Base-by-base conservation (phyloP, 2,329 filamentous ascomycete genomes). In the Ambrosiella beaveri region DNA sequence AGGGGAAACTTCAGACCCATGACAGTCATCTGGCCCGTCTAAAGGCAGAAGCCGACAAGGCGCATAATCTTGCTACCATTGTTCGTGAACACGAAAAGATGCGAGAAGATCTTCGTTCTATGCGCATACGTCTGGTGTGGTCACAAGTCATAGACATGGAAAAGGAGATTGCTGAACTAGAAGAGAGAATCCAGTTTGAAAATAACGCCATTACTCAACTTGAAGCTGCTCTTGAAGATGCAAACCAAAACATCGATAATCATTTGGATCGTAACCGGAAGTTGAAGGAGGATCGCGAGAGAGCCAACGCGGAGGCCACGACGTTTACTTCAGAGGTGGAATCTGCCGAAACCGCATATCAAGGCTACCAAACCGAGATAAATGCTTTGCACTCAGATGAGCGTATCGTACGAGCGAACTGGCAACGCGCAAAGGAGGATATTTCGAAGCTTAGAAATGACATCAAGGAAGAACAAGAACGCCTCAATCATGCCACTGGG, bases 81-180 rank as follows among this genome's bases (percentile, higher is more conserved):
- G 80, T 85, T 0, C 77, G 84, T 57, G 81, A 82, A 61, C 83
- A 86, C 57, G 74, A 83, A 52, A 75, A 75, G 12, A 75, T 94
- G 64, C 77, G 81, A 40, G 73, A 75, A 17, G 80, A 80, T 59
- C 75, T 81, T 52, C 74, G 74, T 39, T 74, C 79, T 27, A 73
- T 86, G 50, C 71, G 75, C 49, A 75, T 78, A 15, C 85, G 94
- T 70, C 74, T 88, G 62, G 83, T 85, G n/a, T 98, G 93, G 93
- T 79, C 82, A 27, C 87, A 94, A 65, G 89, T 97, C 1, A 79
- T 82, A 54, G 82, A 88, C 58, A 77, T 86, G 67, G 91, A 97
- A 68, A 71, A 68, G 40, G 65, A 70, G 2, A 45, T 50, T 35
- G 38, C 41, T 13, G 52, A 58, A 8, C 65, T 83, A 0, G 66